Evolutionary conservation across 202 grass and related monocot genomes (phyloP), one percentile per base, ranked within the genome.

Genomic region (Panicum hallii): DNA sequence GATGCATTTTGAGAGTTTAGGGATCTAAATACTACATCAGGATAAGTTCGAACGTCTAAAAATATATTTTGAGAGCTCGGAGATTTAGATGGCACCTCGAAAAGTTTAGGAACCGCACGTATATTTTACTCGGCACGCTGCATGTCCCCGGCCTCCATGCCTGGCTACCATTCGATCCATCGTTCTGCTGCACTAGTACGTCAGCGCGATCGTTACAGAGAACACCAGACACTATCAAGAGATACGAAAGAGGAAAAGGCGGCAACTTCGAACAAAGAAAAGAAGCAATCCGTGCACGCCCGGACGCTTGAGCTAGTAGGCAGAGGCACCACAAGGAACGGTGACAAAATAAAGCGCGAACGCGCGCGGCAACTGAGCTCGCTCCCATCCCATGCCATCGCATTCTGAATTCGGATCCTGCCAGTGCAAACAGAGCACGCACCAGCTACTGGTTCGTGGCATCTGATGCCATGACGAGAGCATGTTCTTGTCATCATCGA

Each of bases 381-480:
- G 67, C 78, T 63, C 77, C 43, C 60, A 81, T 36, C 78, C 87
- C 79, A 20, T 81, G 73, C 84, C 36, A 38, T 38, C 36, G 36
- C 36, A 4, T 38, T 38, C 36, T 38, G 36, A 38, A 38, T 32
- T 70, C 80, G 83, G 83, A 80, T 87, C 80, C 77, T 83, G 86
- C 77, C 89, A 87, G 79, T 45, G 89, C 72, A 53, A 77, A 89
- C 82, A 87, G 22, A 73, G 79, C 79, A 87, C 32, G 84, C 84
- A 78, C 85, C 72, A 77, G 26, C 26, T 26, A 49, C 70, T 79
- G 65, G 49, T 40, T 49, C 63, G 73, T 79, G 63, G 28, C 79
- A 82, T 88, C 67, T 11, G 68, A 73, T 72, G 68, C 80, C 50
- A 23, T 23, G 67, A 60, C 50, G 55, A 61, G 55, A 72, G n/a